A percentile compares a stretch with the other conserved stretches of the same genome.
phyloP scores from a whole-genome alignment of 805 yeast genomes.

The Pichia eremophila region DNA sequence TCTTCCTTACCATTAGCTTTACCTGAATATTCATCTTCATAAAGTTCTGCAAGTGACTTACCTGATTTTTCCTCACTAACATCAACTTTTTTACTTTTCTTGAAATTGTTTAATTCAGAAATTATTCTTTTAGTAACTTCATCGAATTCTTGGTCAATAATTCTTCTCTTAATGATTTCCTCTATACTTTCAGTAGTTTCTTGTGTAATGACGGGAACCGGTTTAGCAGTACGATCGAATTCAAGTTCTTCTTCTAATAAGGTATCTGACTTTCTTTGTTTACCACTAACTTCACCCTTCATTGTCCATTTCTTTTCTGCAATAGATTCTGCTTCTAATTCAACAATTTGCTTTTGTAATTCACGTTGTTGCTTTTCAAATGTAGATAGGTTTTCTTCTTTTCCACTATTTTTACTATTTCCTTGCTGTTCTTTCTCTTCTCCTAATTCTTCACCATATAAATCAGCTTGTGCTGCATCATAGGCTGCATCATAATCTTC shows the following conservation, averaged over 20 bases:
- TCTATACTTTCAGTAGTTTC: slow-evolving; percentile 82
- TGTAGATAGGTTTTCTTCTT: slow-evolving; percentile 44
- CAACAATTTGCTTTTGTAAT: slow-evolving; percentile 66
- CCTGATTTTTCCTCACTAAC: slow-evolving; percentile 76
- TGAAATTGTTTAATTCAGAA: slow-evolving; percentile 55
- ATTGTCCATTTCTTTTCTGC: slow-evolving; percentile 91
- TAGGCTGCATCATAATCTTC: slow-evolving; percentile 55
- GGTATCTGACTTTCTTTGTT: slow-evolving; percentile 77
- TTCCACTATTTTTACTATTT: slow-evolving; percentile 15
- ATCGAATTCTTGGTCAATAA: slow-evolving; percentile 67
- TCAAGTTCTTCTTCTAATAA: slow-evolving; percentile 73
- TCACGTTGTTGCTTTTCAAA: slow-evolving; percentile 76
- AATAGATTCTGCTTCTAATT: slow-evolving; percentile 76
- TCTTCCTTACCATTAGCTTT: slow-evolving; percentile 23
- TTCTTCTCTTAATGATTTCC: slow-evolving; percentile 78
- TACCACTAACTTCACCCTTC: slow-evolving; percentile 83
- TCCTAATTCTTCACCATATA: slow-evolving; percentile 37
- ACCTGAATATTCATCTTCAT: slow-evolving; percentile 70
- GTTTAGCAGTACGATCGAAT: slow-evolving; percentile 88
- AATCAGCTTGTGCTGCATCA: slow-evolving; percentile 52
- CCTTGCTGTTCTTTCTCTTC: slow-evolving; percentile 24
- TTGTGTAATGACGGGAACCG: slow-evolving; percentile 89
- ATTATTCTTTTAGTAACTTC: slow-evolving; percentile 71
- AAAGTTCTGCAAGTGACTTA: slow-evolving; percentile 83
- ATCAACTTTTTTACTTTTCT: slow-evolving; percentile 45